A percentile compares a stretch with the other conserved stretches of the same genome.
phyloP scores from a whole-genome alignment of 495 filamentous ascomycete species.

The Geopyxis carbonaria region DNA sequence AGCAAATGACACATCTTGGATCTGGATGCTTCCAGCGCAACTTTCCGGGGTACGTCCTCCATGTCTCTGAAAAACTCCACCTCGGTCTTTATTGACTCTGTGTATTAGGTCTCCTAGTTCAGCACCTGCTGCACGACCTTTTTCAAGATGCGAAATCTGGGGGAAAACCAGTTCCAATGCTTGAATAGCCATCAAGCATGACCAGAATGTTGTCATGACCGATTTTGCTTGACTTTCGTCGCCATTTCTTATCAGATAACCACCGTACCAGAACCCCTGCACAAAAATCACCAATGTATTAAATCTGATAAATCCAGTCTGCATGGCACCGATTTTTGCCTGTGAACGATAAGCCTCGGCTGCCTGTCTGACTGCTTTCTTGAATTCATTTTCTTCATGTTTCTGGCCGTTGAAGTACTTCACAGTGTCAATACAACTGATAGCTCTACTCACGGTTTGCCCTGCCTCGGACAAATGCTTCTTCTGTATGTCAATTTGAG shows the following conservation, averaged over 20 bases:
- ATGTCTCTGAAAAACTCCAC: background rate
- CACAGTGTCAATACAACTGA: slow-evolving; percentile 64
- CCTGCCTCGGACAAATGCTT: slow-evolving; percentile 50
- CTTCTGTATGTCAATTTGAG: slow-evolving; percentile 52
- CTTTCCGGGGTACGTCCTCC: slow-evolving; percentile 25
- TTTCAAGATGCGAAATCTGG: slow-evolving; percentile 56
- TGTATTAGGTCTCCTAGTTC: slow-evolving; percentile 35
- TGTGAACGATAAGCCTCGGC: slow-evolving; percentile 49
- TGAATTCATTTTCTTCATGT: slow-evolving; percentile 51
- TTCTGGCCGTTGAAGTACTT: slow-evolving; percentile 71
- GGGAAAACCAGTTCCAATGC: slow-evolving; percentile 55
- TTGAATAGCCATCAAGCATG: slow-evolving; percentile 57
- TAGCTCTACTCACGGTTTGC: slow-evolving; percentile 50
- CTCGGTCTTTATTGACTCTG: slow-evolving; percentile 21
- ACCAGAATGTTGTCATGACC: slow-evolving; percentile 74
- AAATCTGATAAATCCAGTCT: slow-evolving; percentile 55
- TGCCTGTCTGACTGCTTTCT: slow-evolving; percentile 38
- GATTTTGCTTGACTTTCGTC: no score
- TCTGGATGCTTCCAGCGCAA: slow-evolving; percentile 49
- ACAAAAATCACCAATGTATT: slow-evolving; percentile 69
- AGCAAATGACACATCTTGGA: slow-evolving; percentile 62
- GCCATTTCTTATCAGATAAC: slow-evolving; percentile 40
- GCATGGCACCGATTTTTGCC: slow-evolving; percentile 46
- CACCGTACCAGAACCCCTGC: slow-evolving; percentile 82
- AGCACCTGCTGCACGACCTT: slow-evolving; percentile 59